phyloP scores from a whole-genome alignment of 345 rosid species.

The Populus pruinosa region DNA sequence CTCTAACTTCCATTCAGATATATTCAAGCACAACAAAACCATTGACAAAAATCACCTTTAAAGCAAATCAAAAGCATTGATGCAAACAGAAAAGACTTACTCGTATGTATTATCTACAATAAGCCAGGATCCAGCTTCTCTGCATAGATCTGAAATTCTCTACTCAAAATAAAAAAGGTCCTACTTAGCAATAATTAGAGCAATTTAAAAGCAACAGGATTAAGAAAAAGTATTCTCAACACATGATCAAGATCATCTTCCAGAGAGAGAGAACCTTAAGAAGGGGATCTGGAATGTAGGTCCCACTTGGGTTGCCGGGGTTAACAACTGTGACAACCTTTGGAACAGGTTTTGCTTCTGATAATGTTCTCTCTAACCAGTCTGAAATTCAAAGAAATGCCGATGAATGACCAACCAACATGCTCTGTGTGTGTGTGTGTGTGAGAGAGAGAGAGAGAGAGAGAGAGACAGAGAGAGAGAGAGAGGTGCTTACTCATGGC shows the following conservation, averaged over 20 bases:
- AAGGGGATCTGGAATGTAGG: constrained; percentile 78
- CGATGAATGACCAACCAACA: constrained; percentile 4
- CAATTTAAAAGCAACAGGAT: background rate
- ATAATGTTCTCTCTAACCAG: constrained; percentile 73
- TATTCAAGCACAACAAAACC: background rate
- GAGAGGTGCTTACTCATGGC: background rate
- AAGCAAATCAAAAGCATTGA: background rate
- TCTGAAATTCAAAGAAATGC: constrained; percentile 43
- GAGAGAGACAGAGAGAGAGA: background rate
- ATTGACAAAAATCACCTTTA: background rate
- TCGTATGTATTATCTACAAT: constrained; percentile 95
- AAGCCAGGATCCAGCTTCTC: constrained; percentile 86
- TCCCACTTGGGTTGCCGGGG: constrained; percentile 94
- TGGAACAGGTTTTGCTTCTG: constrained; percentile 70
- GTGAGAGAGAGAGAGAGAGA: too few relatives aligned
- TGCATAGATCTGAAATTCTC: constrained; percentile 88
- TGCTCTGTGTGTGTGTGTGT: background rate
- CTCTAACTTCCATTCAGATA: background rate
- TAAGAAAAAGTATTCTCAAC: constrained; percentile 5
- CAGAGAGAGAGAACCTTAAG: constrained; percentile 54
- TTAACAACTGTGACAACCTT: constrained; percentile 92
- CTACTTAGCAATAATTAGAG: constrained; percentile 8
- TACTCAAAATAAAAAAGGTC: constrained; percentile 30
- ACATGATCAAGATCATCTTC: background rate
- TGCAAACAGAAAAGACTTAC: constrained; percentile 48